Evolutionary conservation across 1,284 basidiomycete species (phyloP), one percentile per base, ranked within the genome.

Genomic region (Uromyces viciae-fabae): DNA sequence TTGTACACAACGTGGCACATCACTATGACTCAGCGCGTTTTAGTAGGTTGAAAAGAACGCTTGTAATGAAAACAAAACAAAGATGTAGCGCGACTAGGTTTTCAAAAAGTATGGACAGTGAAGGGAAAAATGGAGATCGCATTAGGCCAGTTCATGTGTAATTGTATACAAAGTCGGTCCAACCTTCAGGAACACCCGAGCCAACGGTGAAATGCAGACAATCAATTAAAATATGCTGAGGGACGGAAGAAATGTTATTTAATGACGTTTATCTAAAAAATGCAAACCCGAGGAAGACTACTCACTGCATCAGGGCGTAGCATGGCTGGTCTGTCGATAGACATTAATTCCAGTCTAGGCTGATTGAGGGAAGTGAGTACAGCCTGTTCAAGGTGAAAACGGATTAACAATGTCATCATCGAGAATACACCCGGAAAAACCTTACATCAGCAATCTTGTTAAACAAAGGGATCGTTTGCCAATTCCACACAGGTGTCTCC

Each of bases 181-280:
- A 77, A 36, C 75, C 75, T 69, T 77, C 75, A 36, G 69, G 38
- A 28, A 77, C 42, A 15, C 75, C 75, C 17, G 75, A 28, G 25
- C 75, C 75, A 25, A 77, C 66, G 25, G 75, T 77, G 75, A 77
- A 77, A 49, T 77, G 75, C n/a, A 77, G 49, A 64, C 75, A 77
- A 60, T 77, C 75, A 31, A 77, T 77, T 52, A 77, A 68, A n/a
- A 77, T 68, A 19, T 77, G 75, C 75, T 77, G 42, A 40, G 52
- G 43, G 33, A 52, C 19, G 25, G 14, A 31, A 28, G 22, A 60
- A 8, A 75, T 36, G 52, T 62, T 17, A 62, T 31, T 31, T 31
- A 62, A 36, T 2, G n/a, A n/a, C n/a, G n/a, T n/a, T n/a, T n/a
- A n/a, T n/a, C n/a, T n/a, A n/a, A n/a, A n/a, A n/a, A n/a, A n/a